A percentile compares a stretch with the other conserved stretches of the same genome.
phyloP scores from a whole-genome alignment of 345 rosid genomes.

The Euphorbia pulcherrima region DNA sequence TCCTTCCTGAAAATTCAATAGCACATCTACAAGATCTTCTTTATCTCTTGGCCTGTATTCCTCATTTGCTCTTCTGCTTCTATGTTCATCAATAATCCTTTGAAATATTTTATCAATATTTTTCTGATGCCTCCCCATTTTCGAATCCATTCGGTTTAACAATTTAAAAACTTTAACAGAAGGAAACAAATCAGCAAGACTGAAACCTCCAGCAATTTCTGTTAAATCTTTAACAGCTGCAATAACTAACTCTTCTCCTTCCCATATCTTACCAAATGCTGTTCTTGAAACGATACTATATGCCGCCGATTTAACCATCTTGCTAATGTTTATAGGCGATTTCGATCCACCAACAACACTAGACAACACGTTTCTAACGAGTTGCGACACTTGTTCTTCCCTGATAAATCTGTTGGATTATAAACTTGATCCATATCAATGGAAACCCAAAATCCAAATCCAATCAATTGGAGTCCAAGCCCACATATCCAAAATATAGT shows the following conservation, averaged over 20 bases:
- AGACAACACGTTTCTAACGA: neutral
- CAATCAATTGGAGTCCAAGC: too few relatives aligned
- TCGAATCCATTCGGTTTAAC: neutral
- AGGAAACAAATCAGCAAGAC: slow-evolving; percentile 7
- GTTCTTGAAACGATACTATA: neutral
- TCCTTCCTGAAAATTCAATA: neutral
- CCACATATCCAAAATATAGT: too few relatives aligned
- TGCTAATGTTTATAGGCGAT: slow-evolving; percentile 5
- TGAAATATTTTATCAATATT: neutral
- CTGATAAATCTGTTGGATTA: slow-evolving; percentile 4
- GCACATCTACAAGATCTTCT: slow-evolving; percentile 7
- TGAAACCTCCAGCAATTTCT: neutral
- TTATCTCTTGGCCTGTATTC: neutral
- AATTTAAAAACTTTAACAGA: neutral
- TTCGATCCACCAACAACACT: neutral
- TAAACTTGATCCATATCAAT: too few relatives aligned
- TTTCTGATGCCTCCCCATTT: neutral
- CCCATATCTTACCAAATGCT: slow-evolving; percentile 7
- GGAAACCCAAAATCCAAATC: too few relatives aligned
- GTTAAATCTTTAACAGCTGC: neutral
- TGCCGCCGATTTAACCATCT: neutral
- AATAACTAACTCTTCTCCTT: slow-evolving; percentile 1
- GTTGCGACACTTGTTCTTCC: slow-evolving; percentile 3
- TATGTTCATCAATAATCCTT: neutral
- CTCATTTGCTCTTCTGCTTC: neutral